These are phyloP conservation scores for Mucor sp. DNA, from an alignment of 371 early-diverging fungal species.

Conservation along the genomic window DNA sequence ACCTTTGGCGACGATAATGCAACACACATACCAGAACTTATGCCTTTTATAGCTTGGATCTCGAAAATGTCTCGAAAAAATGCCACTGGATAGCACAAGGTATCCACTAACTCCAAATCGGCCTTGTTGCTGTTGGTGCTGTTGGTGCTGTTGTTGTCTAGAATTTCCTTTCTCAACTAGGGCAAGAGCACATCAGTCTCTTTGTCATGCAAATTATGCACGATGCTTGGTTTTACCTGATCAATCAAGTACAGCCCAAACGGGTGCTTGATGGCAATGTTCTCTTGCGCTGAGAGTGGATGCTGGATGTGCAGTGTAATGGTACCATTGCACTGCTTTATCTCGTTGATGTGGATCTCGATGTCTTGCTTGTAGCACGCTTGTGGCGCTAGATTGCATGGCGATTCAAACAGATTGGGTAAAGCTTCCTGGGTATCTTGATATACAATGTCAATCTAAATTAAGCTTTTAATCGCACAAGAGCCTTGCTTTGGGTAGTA, in stretches of 20 bases:
- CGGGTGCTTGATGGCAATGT: slow-evolving; percentile 23
- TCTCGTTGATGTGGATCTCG: slow-evolving; percentile 3
- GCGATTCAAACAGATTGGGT: slow-evolving; percentile 1
- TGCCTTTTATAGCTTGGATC: slow-evolving; percentile 30
- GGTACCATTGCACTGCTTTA: slow-evolving; percentile 28
- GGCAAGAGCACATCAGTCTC: too few relatives aligned
- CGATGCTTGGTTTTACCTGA: slow-evolving; percentile 23
- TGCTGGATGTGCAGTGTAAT: slow-evolving; percentile 24
- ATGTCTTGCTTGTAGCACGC: slow-evolving; percentile 16
- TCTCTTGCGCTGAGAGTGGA: slow-evolving; percentile 13
- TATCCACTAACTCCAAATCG: not conserved
- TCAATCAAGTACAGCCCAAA: slow-evolving; percentile 50
- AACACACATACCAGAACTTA: slow-evolving; percentile 17
- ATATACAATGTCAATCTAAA: slow-evolving; percentile 6
- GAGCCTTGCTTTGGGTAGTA: not conserved
- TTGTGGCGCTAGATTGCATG: slow-evolving; percentile 8
- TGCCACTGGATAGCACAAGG: slow-evolving; percentile 5
- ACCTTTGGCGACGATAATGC: slow-evolving; percentile 14
- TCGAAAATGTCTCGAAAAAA: slow-evolving; percentile 29
- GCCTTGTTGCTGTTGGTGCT: not conserved
- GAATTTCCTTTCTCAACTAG: not conserved
- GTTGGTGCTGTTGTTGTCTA: not conserved
- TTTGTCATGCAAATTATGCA: not conserved
- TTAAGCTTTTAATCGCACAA: not conserved
- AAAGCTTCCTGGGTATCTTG: not conserved